These are phyloP conservation scores for Mucuna pruriens DNA, from an alignment of 306 rosid genomes.

Conservation along the genomic window DNA sequence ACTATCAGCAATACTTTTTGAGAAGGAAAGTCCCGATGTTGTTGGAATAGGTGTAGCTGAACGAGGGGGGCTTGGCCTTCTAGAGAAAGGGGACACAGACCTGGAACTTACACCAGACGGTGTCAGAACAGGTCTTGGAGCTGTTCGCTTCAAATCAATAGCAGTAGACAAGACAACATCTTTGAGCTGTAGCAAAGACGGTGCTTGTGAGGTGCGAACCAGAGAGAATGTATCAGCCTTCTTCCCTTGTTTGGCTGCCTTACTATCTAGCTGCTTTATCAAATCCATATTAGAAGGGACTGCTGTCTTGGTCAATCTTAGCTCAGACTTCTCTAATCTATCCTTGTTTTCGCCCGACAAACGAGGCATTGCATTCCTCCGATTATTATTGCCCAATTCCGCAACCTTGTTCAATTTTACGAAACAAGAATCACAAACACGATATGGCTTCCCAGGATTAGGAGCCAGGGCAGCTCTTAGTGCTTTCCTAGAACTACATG, in stretches of 20 bases:
- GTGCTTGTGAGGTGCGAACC: slow-evolving; percentile 77
- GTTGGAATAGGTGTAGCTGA: slow-evolving; percentile 98
- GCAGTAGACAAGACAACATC: slow-evolving; percentile 87
- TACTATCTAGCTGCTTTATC: slow-evolving; percentile 93
- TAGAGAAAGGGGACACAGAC: slow-evolving; percentile 94
- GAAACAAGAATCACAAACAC: slow-evolving; percentile 92
- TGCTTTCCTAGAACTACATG: slow-evolving; percentile 96
- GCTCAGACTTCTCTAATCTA: slow-evolving; percentile 83
- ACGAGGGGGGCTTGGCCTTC: slow-evolving; percentile 96
- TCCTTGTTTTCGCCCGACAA: slow-evolving; percentile 95
- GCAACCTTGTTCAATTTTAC: slow-evolving; percentile 81
- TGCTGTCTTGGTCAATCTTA: slow-evolving; percentile 62
- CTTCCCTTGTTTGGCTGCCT: slow-evolving; percentile 97
- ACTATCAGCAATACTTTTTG: slow-evolving; percentile 81
- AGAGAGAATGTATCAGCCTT: slow-evolving; percentile 88
- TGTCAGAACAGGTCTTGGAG: slow-evolving; percentile 79
- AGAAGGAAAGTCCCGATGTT: slow-evolving; percentile 90
- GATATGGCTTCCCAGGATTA: slow-evolving; percentile 82
- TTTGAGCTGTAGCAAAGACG: slow-evolving; percentile 88
- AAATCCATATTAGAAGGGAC: slow-evolving; percentile 87
- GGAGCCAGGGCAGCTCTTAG: slow-evolving; percentile 95
- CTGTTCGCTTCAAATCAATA: slow-evolving; percentile 76
- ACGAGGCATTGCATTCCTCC: slow-evolving; percentile 79
- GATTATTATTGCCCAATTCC: slow-evolving; percentile 62
- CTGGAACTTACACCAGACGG: slow-evolving; percentile 84